Evolutionary conservation across 2,329 filamentous ascomycete species (phyloP).

Genomic region (Penicillium sp.): DNA sequence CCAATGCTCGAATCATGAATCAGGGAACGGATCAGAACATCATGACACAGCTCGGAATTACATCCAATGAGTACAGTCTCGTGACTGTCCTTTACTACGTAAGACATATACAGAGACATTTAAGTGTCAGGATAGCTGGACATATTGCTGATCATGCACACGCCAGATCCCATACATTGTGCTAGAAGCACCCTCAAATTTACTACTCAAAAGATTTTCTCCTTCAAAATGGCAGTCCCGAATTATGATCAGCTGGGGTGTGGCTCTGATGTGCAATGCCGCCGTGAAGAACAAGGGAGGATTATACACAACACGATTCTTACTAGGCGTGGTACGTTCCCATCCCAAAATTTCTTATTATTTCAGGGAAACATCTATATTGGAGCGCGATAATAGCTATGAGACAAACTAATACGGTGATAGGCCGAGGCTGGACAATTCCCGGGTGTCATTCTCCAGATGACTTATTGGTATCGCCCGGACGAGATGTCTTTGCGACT

Average conservation of each 20-base stretch:
- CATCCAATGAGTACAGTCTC: conserved; percentile 33
- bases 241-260: conserved; percentile 30
- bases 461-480: conserved; percentile 49
- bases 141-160: neutral
- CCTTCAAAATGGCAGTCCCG: conserved; percentile 33
- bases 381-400: too few relatives aligned
- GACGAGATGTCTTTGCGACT: conserved; percentile 47
- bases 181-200: conserved; percentile 26
- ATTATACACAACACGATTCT: conserved; percentile 41
- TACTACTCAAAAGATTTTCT: conserved; percentile 31
- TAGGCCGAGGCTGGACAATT: conserved; percentile 44
- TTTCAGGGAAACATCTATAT: too few relatives aligned
- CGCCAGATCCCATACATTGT: conserved; percentile 26
- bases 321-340: conserved; percentile 39
- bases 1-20: conserved; percentile 40
- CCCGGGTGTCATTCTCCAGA: conserved; percentile 42
- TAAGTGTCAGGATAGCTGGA: too few relatives aligned
- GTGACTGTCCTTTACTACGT: conserved; percentile 40
- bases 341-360: neutral
- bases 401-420: neutral
- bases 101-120: conserved; percentile 1
- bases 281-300: conserved; percentile 41
- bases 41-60: conserved; percentile 29
- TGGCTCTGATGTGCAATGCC: conserved; percentile 37
- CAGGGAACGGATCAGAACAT: conserved; percentile 30